Evolutionary conservation across 768 basidiomycete species (phyloP).

Genomic region (Termitomyces sp.): DNA sequence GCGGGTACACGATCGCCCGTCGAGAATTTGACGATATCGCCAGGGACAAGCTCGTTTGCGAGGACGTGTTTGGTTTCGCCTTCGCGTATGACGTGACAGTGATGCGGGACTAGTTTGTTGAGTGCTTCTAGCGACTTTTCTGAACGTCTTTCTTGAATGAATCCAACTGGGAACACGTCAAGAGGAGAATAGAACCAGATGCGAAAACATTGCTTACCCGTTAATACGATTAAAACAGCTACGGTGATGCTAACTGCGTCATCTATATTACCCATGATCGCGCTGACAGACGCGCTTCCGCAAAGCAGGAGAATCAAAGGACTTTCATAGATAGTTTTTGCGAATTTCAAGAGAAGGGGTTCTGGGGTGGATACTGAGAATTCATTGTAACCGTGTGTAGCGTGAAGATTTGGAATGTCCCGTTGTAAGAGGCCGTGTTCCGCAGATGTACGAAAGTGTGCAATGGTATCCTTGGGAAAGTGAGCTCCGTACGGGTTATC

Average conservation of each 20-base stretch:
- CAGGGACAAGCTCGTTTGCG: slow-evolving; percentile 95
- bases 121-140: slow-evolving; percentile 93
- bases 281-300: slow-evolving; percentile 85
- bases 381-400: slow-evolving; percentile 86
- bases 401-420: slow-evolving; percentile 59
- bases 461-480: slow-evolving; percentile 60
- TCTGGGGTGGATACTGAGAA: slow-evolving; percentile 84
- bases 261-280: slow-evolving; percentile 91
- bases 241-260: slow-evolving; percentile 92
- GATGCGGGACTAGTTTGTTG: slow-evolving; percentile 96
- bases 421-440: slow-evolving; percentile 57
- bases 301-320: slow-evolving; percentile 88
- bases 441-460: slow-evolving; percentile 62
- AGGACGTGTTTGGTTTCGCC: slow-evolving; percentile 72
- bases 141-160: slow-evolving; percentile 92
- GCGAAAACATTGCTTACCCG: slow-evolving; percentile 48
- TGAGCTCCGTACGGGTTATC: neutral
- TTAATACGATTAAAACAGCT: slow-evolving; percentile 89
- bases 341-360: slow-evolving; percentile 80
- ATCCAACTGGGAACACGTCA: slow-evolving; percentile 57
- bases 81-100: slow-evolving; percentile 87
- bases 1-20: slow-evolving; percentile 95
- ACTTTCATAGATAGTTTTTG: slow-evolving; percentile 93
- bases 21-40: slow-evolving; percentile 83
- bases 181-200: neutral